Base-by-base conservation (phyloP, 108 stramenopile genomes). In the Nitzschia inconspicua region DNA sequence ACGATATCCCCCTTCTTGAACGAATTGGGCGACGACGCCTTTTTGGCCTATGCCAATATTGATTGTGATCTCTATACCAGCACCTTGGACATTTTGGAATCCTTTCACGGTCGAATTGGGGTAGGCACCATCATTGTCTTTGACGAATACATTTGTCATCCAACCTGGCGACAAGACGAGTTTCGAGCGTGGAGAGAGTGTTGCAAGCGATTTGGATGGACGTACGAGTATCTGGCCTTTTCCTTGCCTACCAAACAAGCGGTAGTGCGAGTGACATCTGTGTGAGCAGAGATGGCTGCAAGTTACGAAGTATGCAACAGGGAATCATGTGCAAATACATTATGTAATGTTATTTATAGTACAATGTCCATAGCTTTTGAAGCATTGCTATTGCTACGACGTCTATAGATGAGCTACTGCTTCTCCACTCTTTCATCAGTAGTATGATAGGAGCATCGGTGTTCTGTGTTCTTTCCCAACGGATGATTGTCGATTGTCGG, bases 171-270 rank as follows among this genome's bases (percentile, higher is more conserved):
- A 23, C 83, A 88, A 48, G 91, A 92, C 65, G 91, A 88, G 48
- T 92, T 92, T 43, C 69, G 91, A 14, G 84, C 86, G 30, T 92
- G 82, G 84, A 73, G 86, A 46, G 91, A 92, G 50, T 83, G 78
- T 29, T 88, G 91, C 68, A 92, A 92, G 54, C 64, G 91, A 18
- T 92, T 89, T 72, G 91, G 91, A 14, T 92, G 87, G 87, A 82
- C 84, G 47, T 92, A 88, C 53, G 84, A 88, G 54, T 92, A 92
- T 68, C 76, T 92, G 53, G 91, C 74, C 8, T 92, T 92, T 76
- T 81, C 79, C 48, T 70, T 92, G 44, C 54, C 74, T 13, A 85
- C 91, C 11, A 88, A 89, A 43, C 91, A 92, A 73, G 85, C 85
- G 16, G 85, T 92, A 2, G 87, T 88, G 11, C 64, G 85, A 50